Evolutionary conservation across 1,139 yeast genomes (phyloP), one percentile per base, ranked within the genome.

Genomic region (Diutina scorzettiae): DNA sequence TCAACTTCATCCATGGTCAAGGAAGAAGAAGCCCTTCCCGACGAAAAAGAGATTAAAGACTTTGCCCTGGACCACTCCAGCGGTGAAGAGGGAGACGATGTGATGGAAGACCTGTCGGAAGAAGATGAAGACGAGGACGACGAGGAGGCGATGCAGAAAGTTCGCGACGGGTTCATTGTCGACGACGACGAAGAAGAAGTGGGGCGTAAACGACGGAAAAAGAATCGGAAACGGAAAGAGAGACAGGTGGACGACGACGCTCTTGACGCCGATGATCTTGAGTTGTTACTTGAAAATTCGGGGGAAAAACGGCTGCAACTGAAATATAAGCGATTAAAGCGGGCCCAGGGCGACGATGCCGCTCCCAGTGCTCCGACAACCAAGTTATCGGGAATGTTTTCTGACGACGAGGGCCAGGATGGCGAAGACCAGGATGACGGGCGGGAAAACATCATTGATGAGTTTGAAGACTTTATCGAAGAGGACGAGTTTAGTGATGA

Each of bases 401-500:
- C 94, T 4, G 96, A 87, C 50, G 48, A 48, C 34, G 95, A 82
- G 43, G 89, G n/a, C 11, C 70, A 56, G 12, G 63, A 54, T 17
- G 71, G 54, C 9, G 58, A 47, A n/a, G 62, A 48, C 9, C 59
- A 52, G 7, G 66, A 58, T 27, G 48, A 43, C 28, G 45, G 41
- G 16, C 67, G 57, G 25, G 60, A 56, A 19, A 62, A 66, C 50
- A 63, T 65, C 40, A 55, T 79, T 51, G 95, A 87, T 55, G 98
- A 91, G 58, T 80, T 91, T 54, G 98, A 87, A 56, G 98, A 89
- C 57, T 91, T 91, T 63, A 91, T 91, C 52, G 98, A 89, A 59
- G 97, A 91, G 49, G 98, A 91, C 58, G 96, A 89, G 57, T 82
- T 82, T 55, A 85, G 95, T 3, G 96, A 87, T 53, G 96, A 86